Conservation (phyloP, 192 early-diverging fungal genomes). For the Backusella morwellensis region DNA sequence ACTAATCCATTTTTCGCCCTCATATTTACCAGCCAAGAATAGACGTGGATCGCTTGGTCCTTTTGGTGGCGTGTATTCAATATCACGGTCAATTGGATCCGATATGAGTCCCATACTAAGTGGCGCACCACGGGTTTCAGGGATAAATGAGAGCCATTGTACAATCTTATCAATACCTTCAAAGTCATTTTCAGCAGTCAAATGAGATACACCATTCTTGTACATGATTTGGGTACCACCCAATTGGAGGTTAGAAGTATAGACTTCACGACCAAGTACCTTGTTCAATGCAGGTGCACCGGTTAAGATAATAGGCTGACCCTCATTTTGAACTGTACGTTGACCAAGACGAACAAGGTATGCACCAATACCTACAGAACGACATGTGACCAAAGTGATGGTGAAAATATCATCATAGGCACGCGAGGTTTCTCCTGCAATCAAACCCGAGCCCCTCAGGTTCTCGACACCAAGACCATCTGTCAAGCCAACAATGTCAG, state of each 20-base stretch:
- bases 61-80: slow-evolving; percentile 78
- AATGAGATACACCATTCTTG: slow-evolving; percentile 97
- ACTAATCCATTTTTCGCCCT: slow-evolving; percentile 66
- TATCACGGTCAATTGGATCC: slow-evolving; percentile 80
- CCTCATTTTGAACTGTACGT: slow-evolving; percentile 96
- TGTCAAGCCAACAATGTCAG: slow-evolving; percentile 79
- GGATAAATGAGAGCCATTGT: slow-evolving; percentile 92
- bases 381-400: slow-evolving; percentile 91
- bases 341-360: slow-evolving; percentile 98
- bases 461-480: slow-evolving; percentile 97
- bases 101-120: slow-evolving; percentile 53
- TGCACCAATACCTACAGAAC: slow-evolving; percentile 97
- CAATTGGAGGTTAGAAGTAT: slow-evolving; percentile 95
- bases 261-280: slow-evolving; percentile 95
- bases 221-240: slow-evolving; percentile 99
- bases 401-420: slow-evolving; percentile 99
- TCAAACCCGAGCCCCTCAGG: slow-evolving; percentile 92
- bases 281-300: slow-evolving; percentile 97
- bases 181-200: slow-evolving; percentile 94
- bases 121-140: slow-evolving; percentile 66
- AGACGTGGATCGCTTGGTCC: slow-evolving; percentile 87
- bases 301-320: slow-evolving; percentile 97
- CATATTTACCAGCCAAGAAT: slow-evolving; percentile 80
- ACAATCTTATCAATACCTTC: slow-evolving; percentile 89
- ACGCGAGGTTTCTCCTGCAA: slow-evolving; percentile 93